These are phyloP conservation scores for Wickerhamiella infanticola DNA, from an alignment of 1,139 yeast genomes.

Conservation along the genomic window DNA sequence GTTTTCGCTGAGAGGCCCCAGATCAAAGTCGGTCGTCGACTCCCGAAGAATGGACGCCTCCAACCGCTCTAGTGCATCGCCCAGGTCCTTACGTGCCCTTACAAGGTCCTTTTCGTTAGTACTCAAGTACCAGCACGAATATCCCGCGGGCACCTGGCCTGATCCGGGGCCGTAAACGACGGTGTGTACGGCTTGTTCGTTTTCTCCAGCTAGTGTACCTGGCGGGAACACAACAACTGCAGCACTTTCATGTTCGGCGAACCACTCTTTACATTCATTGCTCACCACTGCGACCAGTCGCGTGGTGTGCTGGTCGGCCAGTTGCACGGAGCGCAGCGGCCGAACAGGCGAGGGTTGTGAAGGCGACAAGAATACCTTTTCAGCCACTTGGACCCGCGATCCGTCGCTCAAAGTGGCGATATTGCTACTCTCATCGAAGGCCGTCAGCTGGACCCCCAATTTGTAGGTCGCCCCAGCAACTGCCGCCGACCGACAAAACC, in stretches of 20 bases:
- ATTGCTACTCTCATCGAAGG: slow-evolving; percentile 49
- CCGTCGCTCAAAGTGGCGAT: slow-evolving; percentile 69
- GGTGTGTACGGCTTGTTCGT: slow-evolving; percentile 65
- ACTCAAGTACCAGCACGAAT: slow-evolving; percentile 79
- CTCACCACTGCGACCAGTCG: slow-evolving; percentile 71
- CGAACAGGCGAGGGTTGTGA: slow-evolving; percentile 23
- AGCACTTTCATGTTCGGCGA: slow-evolving; percentile 65
- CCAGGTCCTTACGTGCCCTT: slow-evolving; percentile 63
- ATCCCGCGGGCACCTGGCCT: slow-evolving; percentile 80
- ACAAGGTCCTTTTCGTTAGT: slow-evolving; percentile 38
- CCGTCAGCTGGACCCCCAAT: slow-evolving; percentile 47
- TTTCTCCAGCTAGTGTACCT: slow-evolving; percentile 50
- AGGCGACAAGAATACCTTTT: slow-evolving; percentile 40
- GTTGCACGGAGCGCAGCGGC: slow-evolving; percentile 21
- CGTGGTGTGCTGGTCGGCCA: slow-evolving; percentile 28
- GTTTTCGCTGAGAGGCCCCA: slow-evolving; percentile 38
- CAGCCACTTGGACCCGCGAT: slow-evolving; percentile 53
- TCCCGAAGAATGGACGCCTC: slow-evolving; percentile 71
- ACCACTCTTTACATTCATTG: slow-evolving; percentile 85
- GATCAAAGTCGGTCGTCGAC: slow-evolving; percentile 38
- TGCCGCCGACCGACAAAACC: slow-evolving; percentile 94
- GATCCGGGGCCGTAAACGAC: slow-evolving; percentile 78
- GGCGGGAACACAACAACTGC: slow-evolving; percentile 94
- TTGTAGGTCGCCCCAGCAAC: slow-evolving; percentile 95
- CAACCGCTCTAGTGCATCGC: slow-evolving; percentile 63